Percentiles rank a stretch among this genome's conserved stretches.
These are phyloP conservation scores for Neurospora sublineolata DNA, from an alignment of 495 filamentous ascomycete genomes.

Conservation along the genomic window DNA sequence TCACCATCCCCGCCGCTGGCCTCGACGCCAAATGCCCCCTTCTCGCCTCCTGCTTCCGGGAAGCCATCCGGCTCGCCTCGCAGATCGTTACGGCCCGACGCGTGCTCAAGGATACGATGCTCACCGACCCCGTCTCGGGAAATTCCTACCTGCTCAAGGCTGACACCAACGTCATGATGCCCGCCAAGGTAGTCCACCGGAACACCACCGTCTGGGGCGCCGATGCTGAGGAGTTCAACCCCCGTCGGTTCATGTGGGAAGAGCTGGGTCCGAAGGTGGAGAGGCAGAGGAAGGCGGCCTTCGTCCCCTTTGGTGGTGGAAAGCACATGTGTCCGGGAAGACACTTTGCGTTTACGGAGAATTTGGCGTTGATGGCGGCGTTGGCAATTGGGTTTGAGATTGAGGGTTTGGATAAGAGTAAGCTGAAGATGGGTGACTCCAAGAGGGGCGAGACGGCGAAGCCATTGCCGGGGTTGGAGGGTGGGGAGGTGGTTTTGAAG, in stretches of 20 bases:
- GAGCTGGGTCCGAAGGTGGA: constrained; percentile 9
- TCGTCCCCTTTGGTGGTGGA: constrained; percentile 36
- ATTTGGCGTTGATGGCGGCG: constrained; percentile 22
- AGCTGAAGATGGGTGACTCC: constrained; percentile 1
- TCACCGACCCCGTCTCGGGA: constrained; percentile 9
- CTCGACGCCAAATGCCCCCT: constrained; percentile 8
- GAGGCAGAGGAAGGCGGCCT: constrained; percentile 11
- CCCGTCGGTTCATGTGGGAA: constrained; percentile 20
- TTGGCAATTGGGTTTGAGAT: constrained; percentile 30
- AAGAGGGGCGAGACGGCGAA: constrained; percentile 7
- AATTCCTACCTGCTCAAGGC: constrained; percentile 25
- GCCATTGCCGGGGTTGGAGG: constrained; percentile 8
- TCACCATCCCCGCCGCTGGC: neutral
- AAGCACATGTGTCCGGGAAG: constrained; percentile 34
- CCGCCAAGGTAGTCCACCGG: constrained; percentile 15
- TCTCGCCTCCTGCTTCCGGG: constrained; percentile 8
- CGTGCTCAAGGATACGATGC: constrained; percentile 21
- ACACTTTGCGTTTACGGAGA: constrained; percentile 33
- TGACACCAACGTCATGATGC: constrained; percentile 20
- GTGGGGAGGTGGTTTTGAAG: constrained; percentile 2
- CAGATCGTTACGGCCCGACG: constrained; percentile 8
- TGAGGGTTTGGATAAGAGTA: neutral
- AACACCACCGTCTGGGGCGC: constrained; percentile 23
- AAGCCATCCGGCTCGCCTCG: constrained; percentile 12
- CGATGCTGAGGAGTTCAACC: constrained; percentile 18